Evolutionary conservation across 768 basidiomycete species (phyloP).

Genomic region (Lactarius vividus): DNA sequence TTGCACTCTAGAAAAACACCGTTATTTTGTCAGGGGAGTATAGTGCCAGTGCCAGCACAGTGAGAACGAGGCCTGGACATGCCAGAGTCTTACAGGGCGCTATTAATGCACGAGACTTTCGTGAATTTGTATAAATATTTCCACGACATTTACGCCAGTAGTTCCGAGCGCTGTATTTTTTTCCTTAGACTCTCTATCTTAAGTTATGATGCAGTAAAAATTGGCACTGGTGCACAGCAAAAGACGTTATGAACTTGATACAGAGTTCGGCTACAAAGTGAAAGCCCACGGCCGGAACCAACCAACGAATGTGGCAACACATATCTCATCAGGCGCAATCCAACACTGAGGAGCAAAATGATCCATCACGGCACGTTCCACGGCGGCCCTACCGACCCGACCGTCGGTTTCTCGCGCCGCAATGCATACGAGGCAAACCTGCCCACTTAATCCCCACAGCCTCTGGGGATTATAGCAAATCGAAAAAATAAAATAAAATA

Average conservation of each 20-base stretch:
- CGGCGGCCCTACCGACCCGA: no score
- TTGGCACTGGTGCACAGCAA: neutral
- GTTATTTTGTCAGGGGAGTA: neutral
- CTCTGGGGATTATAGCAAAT: neutral
- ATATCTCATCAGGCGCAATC: neutral
- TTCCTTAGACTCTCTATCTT: neutral
- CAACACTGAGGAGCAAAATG: no score
- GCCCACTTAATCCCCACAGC: neutral
- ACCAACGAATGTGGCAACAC: neutral
- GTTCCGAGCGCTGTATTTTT: neutral
- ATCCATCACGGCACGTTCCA: neutral
- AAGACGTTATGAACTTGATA: neutral
- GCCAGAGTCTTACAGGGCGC: neutral
- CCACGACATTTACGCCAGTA: neutral
- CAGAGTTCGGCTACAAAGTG: neutral
- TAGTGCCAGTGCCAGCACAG: no score
- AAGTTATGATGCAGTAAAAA: neutral
- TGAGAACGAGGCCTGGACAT: neutral
- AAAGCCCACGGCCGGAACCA: neutral
- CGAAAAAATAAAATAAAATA: no score
- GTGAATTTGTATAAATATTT: neutral
- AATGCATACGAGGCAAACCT: neutral
- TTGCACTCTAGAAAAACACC: neutral
- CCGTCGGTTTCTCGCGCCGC: neutral
- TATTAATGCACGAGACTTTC: neutral